Base-by-base conservation (phyloP, 345 rosid genomes). In the Gossypioides kirkii region DNA sequence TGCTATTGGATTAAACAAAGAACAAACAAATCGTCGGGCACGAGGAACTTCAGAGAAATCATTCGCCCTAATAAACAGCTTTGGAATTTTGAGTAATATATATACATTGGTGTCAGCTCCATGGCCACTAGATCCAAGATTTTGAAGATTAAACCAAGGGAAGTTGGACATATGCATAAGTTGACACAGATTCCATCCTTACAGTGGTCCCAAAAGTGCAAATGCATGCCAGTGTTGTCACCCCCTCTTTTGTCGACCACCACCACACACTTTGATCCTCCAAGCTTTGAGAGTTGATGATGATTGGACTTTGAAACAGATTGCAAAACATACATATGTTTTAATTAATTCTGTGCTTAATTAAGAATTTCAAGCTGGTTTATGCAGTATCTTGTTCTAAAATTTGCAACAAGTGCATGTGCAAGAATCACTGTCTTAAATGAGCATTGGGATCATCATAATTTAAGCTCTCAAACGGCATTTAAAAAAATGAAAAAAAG, bases 221-320 rank as follows among this genome's bases (percentile, higher is more conserved):
- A 10, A 22, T 55, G 13, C 60, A 55, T 32, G 38, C 38, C 38
- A 32, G 7, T 7, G 38, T 32, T 32, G 38, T 32, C 38, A 32
- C 7, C 7, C 77, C 77, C 80, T 47, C 83, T 55, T 32, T 63
- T 54, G 18, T 54, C 59, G 8, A 54, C 13, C 26, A 54, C 25
- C 59, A 20, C 59, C 20, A 46, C 22, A 20, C 10, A n/a, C 26
- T 32, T 32, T 18, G 59, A 18, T 54, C 13, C 59, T 54, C 59
- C 59, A 20, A 54, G 59, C 26, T 10, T 54, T 54, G 8, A 54
- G 59, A 18, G 25, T 54, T 18, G 10, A 54, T 54, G 58, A n/a
- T 53, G 59, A n/a, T 54, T 54, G 5, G 59, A 54, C 11, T 20
- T 54, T 18, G 9, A 20, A 54, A 20, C 59, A 32, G 7, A 32